Evolutionary conservation across 306 rosid species (phyloP).

Genomic region (Pyrus pyrifolia): DNA sequence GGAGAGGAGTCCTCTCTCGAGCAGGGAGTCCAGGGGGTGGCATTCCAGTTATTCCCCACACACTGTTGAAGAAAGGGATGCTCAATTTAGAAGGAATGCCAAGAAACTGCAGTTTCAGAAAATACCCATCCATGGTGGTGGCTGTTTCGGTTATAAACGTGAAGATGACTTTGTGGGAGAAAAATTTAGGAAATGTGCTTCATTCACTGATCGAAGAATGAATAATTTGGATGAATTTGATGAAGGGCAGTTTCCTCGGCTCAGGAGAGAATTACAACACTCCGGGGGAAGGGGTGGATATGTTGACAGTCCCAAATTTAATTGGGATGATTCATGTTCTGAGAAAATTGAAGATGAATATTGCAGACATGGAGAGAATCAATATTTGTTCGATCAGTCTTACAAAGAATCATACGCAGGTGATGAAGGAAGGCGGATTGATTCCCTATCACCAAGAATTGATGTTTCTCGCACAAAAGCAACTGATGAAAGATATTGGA

Average conservation of each 20-base stretch:
- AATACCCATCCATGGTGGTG: slow-evolving; percentile 18
- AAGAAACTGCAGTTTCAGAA: slow-evolving; percentile 24
- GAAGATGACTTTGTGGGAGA: slow-evolving; percentile 25
- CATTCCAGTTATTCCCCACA: slow-evolving; percentile 25
- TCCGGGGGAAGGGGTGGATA: slow-evolving; percentile 29
- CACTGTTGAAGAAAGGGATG: slow-evolving; percentile 23
- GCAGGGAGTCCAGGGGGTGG: slow-evolving; percentile 35
- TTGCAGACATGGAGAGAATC: slow-evolving; percentile 17
- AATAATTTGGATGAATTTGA: slow-evolving; percentile 17
- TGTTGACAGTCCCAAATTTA: slow-evolving; percentile 9
- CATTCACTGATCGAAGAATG: slow-evolving; percentile 21
- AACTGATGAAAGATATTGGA: slow-evolving; percentile 24
- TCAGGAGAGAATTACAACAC: slow-evolving; percentile 25
- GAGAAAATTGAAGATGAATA: slow-evolving; percentile 31
- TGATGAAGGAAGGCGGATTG: slow-evolving; percentile 9
- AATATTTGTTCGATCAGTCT: slow-evolving; percentile 17
- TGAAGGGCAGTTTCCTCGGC: slow-evolving; percentile 23
- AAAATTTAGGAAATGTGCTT: slow-evolving; percentile 21
- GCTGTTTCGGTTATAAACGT: slow-evolving; percentile 22
- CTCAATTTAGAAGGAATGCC: slow-evolving; percentile 25
- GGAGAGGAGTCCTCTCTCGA: slow-evolving; percentile 24
- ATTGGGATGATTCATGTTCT: slow-evolving; percentile 29
- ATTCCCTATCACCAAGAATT: slow-evolving; percentile 21
- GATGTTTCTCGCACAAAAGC: slow-evolving; percentile 21
- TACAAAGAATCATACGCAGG: slow-evolving; percentile 18